A percentile compares a stretch with the other conserved stretches of the same genome.
phyloP scores from a whole-genome alignment of 192 early-diverging fungal genomes.

The Coemansia sp. region DNA sequence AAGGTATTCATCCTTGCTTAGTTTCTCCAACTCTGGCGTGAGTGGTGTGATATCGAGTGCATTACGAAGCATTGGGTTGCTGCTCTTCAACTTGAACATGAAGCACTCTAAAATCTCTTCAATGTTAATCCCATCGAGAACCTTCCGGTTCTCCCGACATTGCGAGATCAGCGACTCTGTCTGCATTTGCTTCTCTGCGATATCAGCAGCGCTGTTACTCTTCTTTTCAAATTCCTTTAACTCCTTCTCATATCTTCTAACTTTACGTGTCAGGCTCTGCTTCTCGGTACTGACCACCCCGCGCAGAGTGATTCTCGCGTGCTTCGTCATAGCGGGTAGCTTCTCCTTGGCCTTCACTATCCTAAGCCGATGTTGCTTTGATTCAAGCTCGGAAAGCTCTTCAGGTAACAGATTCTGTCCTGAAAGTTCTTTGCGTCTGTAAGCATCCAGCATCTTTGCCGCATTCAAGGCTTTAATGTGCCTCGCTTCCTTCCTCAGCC shows the following conservation, averaged over 20 bases:
- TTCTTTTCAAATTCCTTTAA: neutral
- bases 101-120: slow-evolving; percentile 15
- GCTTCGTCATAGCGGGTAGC: neutral
- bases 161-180: neutral
- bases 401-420: neutral
- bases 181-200: too few relatives aligned
- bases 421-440: neutral
- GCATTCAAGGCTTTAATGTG: slow-evolving; percentile 3
- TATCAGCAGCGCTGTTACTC: neutral
- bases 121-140: neutral
- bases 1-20: slow-evolving; percentile 8
- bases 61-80: slow-evolving; percentile 2
- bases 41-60: neutral
- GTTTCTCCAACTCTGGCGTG: neutral
- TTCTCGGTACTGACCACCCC: slow-evolving; percentile 14
- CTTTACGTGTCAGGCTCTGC: slow-evolving; percentile 6
- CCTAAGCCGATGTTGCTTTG: slow-evolving; percentile 12
- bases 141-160: slow-evolving; percentile 6
- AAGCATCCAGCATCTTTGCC: neutral
- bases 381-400: neutral
- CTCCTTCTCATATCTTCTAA: neutral
- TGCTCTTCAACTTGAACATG: slow-evolving; percentile 10
- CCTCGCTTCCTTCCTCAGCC: slow-evolving; percentile 13
- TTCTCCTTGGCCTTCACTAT: slow-evolving; percentile 13
- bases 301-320: neutral